A percentile compares a stretch with the other conserved stretches of the same genome.
Conservation (phyloP, 495 filamentous ascomycete genomes). For the Aspergillus asperescens region DNA sequence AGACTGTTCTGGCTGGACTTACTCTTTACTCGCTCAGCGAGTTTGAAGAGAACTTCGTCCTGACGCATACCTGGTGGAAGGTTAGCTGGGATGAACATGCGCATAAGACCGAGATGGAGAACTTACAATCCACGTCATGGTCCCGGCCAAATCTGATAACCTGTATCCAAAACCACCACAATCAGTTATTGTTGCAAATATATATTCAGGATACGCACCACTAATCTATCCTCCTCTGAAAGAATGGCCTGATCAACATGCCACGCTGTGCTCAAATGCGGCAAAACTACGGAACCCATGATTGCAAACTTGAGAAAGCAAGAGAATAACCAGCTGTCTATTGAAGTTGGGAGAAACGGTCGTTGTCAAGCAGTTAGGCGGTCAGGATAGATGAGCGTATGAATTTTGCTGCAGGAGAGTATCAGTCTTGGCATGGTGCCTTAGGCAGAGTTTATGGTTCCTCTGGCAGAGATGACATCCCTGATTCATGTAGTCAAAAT, state of each 20-base stretch:
- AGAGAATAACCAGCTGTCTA: not conserved
- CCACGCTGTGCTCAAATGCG: constrained; percentile 90
- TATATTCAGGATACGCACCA: constrained; percentile 45
- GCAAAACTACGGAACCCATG: constrained; percentile 91
- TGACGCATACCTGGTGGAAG: constrained; percentile 67
- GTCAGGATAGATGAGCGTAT: too few relatives aligned
- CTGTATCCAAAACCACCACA: not conserved
- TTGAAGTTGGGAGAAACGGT: not conserved
- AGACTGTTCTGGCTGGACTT: constrained; percentile 13
- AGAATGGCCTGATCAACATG: constrained; percentile 94
- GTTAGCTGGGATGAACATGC: constrained; percentile 15
- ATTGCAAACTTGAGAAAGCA: constrained; percentile 5
- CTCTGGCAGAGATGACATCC: too few relatives aligned
- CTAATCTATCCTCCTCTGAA: constrained; percentile 87
- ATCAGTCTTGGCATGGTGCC: too few relatives aligned
- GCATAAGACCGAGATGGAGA: not conserved
- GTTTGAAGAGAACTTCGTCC: constrained; percentile 87
- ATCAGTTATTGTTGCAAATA: not conserved
- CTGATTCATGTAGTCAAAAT: too few relatives aligned
- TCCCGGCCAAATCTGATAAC: constrained; percentile 82
- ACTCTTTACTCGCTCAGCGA: constrained; percentile 45
- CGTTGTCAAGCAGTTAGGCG: not conserved
- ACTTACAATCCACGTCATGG: constrained; percentile 56
- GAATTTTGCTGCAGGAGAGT: too few relatives aligned
- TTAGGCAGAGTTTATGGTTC: too few relatives aligned